A percentile compares a stretch with the other conserved stretches of the same genome.
Conservation (phyloP, 768 basidiomycete genomes). For the Thelephora aurantiotincta region DNA sequence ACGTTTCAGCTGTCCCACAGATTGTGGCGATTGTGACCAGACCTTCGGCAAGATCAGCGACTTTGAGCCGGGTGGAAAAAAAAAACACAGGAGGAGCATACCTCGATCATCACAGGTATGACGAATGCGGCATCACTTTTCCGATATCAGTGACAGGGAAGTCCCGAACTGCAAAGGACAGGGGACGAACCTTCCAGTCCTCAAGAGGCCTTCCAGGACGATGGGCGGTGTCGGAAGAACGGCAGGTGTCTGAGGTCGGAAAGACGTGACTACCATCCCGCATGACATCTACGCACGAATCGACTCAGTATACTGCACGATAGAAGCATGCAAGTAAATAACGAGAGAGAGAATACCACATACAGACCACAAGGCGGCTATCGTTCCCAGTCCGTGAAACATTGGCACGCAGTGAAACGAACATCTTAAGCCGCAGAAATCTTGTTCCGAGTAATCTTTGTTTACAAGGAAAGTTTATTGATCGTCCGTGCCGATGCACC, state of each 20-base stretch:
- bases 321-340: not conserved
- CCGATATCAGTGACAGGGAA: not conserved
- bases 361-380: slow-evolving; percentile 14
- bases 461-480: slow-evolving; percentile 1
- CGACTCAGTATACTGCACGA: slow-evolving; percentile 6
- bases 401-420: slow-evolving; percentile 13
- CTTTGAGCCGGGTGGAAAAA: not conserved
- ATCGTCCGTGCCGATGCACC: not conserved
- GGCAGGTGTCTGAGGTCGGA: slow-evolving; percentile 14
- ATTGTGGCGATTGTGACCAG: slow-evolving; percentile 14
- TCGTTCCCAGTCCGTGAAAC: slow-evolving; percentile 17
- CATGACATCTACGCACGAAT: not conserved
- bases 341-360: not conserved
- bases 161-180: not conserved
- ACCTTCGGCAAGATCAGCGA: slow-evolving; percentile 7
- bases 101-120: slow-evolving; percentile 19
- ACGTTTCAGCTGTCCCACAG: slow-evolving; percentile 8
- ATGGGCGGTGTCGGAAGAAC: slow-evolving; percentile 13
- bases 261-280: slow-evolving; percentile 13
- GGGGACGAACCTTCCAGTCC: slow-evolving; percentile 2
- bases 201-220: slow-evolving; percentile 10
- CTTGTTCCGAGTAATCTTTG: slow-evolving; percentile 15
- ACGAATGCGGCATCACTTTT: slow-evolving; percentile 13
- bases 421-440: slow-evolving; percentile 12
- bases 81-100: slow-evolving; percentile 2